Base-by-base conservation (phyloP, 2,329 filamentous ascomycete species). In the Atkinsonella texensis region DNA sequence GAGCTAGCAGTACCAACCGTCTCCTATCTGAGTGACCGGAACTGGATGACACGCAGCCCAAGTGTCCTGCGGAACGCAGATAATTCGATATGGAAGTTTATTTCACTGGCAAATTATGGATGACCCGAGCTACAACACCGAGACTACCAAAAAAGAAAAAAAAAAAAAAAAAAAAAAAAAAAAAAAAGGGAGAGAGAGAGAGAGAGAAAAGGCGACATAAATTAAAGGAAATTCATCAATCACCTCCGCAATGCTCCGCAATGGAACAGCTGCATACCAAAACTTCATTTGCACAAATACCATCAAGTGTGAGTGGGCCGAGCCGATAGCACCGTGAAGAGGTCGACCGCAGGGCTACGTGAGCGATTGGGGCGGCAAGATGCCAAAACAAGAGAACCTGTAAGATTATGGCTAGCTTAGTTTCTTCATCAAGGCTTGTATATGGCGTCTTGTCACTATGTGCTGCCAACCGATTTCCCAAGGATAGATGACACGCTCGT, bases 351-450 rank as follows among this genome's bases (percentile, higher is more conserved):
- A 32, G 49, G 50, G 50, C 47, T 44, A 40, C 46, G 47, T 39
- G 41, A 28, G 35, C 32, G 46, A 44, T 18, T 18, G 18, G 31
- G 23, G 35, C 9, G 31, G 41, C 45, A 46, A 17, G 20, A 28
- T 35, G 42, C 46, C 39, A 17, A 47, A 41, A 43, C 40, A 49
- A 35, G 33, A 46, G 35, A 42, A 51, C 40, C 55, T 56, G 55
- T 46, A 46, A 53, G 49, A 45, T 44, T 44, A 46, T 43, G 49
- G 50, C 53, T 56, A 49, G 51, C 53, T 50, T 51, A 53, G 48
- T 52, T 49, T 51, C 23, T 55, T 50, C 47, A 49, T 51, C 52
- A 50, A 51, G 50, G 52, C 48, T 46, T 48, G 48, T 50, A 50
- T 50, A 20, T 46, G 35, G 44, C 31, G 18, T 41, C 33, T 28